Conservation (phyloP, 495 filamentous ascomycete species). For the Choiromyces venosus region DNA sequence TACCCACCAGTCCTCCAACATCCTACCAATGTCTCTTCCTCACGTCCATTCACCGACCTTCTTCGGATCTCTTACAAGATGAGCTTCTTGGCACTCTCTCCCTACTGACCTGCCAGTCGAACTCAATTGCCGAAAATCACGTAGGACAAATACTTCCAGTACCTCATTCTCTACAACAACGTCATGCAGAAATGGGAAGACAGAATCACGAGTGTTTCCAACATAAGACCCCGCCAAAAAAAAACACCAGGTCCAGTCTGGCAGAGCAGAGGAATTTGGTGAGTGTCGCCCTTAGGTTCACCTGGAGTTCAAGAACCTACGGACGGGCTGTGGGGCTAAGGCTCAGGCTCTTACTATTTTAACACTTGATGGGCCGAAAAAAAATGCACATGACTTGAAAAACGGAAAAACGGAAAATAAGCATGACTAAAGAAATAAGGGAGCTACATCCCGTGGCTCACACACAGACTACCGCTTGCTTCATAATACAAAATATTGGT, state of each 20-base stretch:
- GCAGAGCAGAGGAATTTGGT: neutral
- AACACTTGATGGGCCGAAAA: too few species aligned
- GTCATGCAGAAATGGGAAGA: neutral
- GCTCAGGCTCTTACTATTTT: too few species aligned
- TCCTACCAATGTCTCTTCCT: neutral
- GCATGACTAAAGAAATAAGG: too few species aligned
- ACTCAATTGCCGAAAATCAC: neutral
- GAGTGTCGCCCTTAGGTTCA: neutral
- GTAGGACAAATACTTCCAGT: neutral
- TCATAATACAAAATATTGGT: neutral
- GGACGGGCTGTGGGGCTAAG: rapidly evolving
- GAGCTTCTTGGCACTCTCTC: too few species aligned
- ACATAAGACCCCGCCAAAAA: neutral
- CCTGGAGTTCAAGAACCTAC: neutral
- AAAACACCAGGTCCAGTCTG: neutral
- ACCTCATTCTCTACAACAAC: neutral
- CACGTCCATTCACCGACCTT: neutral
- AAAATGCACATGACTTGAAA: too few species aligned
- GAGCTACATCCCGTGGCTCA: neutral
- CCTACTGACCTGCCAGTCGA: neutral
- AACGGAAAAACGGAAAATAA: too few species aligned
- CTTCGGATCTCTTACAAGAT: neutral
- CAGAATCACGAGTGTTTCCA: neutral
- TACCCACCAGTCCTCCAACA: neutral
- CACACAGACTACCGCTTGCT: too few species aligned